Percentiles rank a stretch among this genome's conserved stretches.
Evolutionary conservation across 495 filamentous ascomycete genomes (phyloP).

Genomic region (Aspergillus wentii): DNA sequence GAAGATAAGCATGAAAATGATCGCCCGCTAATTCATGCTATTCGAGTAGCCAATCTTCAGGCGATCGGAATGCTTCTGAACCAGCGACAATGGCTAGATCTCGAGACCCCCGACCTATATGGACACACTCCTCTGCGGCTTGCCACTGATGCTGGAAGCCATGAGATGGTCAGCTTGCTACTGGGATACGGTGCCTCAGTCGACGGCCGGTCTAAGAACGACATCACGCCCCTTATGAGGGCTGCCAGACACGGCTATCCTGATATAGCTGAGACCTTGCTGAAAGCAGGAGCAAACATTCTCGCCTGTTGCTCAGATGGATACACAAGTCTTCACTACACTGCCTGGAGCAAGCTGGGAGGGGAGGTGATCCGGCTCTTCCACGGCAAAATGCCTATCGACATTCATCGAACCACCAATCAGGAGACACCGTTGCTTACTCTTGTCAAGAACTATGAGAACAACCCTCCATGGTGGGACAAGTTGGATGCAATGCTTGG

Average conservation of each 20-base stretch:
- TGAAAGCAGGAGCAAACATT: conserved; percentile 11
- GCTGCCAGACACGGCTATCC: conserved; percentile 10
- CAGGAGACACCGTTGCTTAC: conserved; percentile 5
- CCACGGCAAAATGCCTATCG: background rate
- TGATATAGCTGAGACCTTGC: conserved; percentile 9
- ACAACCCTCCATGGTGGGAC: background rate
- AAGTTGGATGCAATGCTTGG: conserved; percentile 1
- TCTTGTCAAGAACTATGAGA: background rate
- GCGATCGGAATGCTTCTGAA: background rate
- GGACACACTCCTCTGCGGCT: conserved; percentile 5
- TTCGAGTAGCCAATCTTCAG: background rate
- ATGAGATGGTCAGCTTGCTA: background rate
- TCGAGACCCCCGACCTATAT: background rate
- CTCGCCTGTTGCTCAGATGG: background rate
- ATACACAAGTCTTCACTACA: conserved; percentile 10
- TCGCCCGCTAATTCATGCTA: conserved; percentile 1
- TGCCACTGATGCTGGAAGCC: background rate
- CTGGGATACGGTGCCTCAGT: conserved; percentile 12
- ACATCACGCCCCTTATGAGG: conserved; percentile 11
- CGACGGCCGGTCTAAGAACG: conserved; percentile 6
- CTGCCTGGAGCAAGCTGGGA: background rate
- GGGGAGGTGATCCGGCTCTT: conserved; percentile 3
- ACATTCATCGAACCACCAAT: background rate
- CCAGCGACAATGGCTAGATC: background rate
- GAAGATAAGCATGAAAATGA: conserved; percentile 1